Base-by-base conservation (phyloP, 2,329 filamentous ascomycete genomes). In the Canariomyces notabilis region DNA sequence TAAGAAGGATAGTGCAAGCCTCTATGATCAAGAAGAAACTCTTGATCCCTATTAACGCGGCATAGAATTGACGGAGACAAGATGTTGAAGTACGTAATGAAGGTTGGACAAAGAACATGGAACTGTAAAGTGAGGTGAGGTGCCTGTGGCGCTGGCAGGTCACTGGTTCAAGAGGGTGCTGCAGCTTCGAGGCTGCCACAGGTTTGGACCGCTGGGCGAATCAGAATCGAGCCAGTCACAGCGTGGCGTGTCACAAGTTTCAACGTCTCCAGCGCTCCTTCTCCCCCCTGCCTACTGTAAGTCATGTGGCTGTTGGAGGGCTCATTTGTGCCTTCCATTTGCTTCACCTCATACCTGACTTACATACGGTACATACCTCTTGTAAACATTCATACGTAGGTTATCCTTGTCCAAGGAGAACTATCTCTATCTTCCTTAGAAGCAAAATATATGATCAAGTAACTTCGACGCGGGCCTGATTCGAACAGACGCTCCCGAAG, bases 401-500 rank as follows among this genome's bases (percentile, higher is more conserved):
- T n/a, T n/a, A n/a, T n/a, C n/a, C n/a, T n/a, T n/a, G n/a, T n/a
- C n/a, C n/a, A n/a, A n/a, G n/a, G n/a, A n/a, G n/a, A n/a, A n/a
- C n/a, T n/a, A n/a, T n/a, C n/a, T n/a, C n/a, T n/a, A n/a, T n/a
- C n/a, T n/a, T n/a, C n/a, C n/a, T n/a, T n/a, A 23, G 3, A n/a
- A 35, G 11, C 6, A 15, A 46, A 41, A 44, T 36, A 42, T 19
- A 29, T 5, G 3, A 48, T 37, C 43, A 47, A 39, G 16, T 15
- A 46, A 48, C 22, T 18, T 45, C 49, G 49, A 54, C 52, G 47
- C 52, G 52, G 52, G 52, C 52, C 52, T 54, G 52, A 54, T 54
- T 52, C 46, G 50, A 54, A 54, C 49, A 54, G 49, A 54, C 49
- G 52, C 49, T 50, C 49, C 49, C 52, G 44, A 52, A 50, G 49